Percentiles rank a stretch among this genome's conserved stretches.
phyloP scores from a whole-genome alignment of 2,329 filamentous ascomycete species.

The Monosporascus sp. region DNA sequence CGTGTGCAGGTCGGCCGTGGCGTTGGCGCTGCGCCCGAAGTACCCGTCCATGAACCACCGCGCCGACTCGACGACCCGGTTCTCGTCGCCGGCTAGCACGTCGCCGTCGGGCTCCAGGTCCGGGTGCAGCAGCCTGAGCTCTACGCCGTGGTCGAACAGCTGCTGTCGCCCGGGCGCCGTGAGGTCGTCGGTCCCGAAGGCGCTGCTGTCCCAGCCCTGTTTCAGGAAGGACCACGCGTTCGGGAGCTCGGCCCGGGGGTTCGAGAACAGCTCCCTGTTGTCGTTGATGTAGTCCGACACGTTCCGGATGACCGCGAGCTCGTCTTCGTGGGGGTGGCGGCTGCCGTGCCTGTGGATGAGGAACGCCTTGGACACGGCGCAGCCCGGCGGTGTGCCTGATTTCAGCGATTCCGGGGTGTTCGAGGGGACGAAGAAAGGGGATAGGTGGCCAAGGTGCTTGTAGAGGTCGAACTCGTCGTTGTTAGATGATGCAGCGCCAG shows the following conservation, averaged over 20 bases:
- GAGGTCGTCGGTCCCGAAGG: slow-evolving; percentile 11
- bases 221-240: slow-evolving; percentile 10
- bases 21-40: slow-evolving; percentile 11
- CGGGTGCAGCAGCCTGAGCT: slow-evolving; percentile 10
- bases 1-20: slow-evolving; percentile 8
- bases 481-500: no score
- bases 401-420: slow-evolving; percentile 12
- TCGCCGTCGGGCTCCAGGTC: slow-evolving; percentile 8
- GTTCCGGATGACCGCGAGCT: slow-evolving; percentile 11
- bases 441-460: slow-evolving; percentile 15
- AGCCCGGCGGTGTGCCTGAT: slow-evolving; percentile 15
- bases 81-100: slow-evolving; percentile 13
- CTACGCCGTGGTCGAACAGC: slow-evolving; percentile 17
- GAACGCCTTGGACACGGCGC: slow-evolving; percentile 12
- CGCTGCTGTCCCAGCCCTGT: slow-evolving; percentile 12
- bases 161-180: slow-evolving; percentile 14
- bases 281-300: slow-evolving; percentile 14
- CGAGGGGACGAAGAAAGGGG: slow-evolving; percentile 15
- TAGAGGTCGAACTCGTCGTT: slow-evolving; percentile 8
- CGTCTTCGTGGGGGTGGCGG: slow-evolving; percentile 12
- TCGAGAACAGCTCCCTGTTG: slow-evolving; percentile 12
- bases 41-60: slow-evolving; percentile 18
- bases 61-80: slow-evolving; percentile 16
- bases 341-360: slow-evolving; percentile 18
- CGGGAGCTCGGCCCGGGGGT: slow-evolving; percentile 8